Evolutionary conservation across 345 rosid species (phyloP).

Genomic region (Rubroshorea leprosula): DNA sequence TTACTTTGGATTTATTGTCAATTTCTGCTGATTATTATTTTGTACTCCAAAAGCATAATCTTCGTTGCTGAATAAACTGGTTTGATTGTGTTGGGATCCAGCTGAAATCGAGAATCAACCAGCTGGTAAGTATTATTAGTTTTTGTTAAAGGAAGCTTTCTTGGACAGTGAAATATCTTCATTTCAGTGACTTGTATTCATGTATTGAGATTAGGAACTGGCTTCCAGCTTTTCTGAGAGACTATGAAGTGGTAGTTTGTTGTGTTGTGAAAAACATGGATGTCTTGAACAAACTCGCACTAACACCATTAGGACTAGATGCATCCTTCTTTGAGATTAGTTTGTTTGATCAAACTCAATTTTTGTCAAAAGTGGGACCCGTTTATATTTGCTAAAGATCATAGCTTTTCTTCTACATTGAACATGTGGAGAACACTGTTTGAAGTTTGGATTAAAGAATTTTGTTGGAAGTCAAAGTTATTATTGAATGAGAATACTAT

Average conservation of each 20-base stretch:
- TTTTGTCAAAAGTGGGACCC: no score
- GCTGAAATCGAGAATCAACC: background rate
- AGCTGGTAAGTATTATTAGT: background rate
- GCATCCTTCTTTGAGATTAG: background rate
- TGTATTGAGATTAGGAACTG: background rate
- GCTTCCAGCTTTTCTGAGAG: background rate
- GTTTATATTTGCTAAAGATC: background rate
- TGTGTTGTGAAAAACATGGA: background rate
- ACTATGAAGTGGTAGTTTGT: background rate
- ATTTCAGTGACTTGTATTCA: background rate
- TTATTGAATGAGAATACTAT: no score
- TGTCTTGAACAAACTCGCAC: background rate
- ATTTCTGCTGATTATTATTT: background rate
- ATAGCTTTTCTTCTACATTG: background rate
- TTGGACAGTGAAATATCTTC: background rate
- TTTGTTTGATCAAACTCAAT: background rate
- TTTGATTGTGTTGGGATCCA: background rate
- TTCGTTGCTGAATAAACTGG: background rate
- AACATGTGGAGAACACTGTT: background rate
- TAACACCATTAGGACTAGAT: background rate
- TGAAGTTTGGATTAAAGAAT: no score
- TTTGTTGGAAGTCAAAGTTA: background rate
- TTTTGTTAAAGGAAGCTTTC: background rate
- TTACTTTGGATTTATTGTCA: no score
- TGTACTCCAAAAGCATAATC: background rate